Conservation (phyloP, 768 basidiomycete genomes). For the Trametes gibbosa region DNA sequence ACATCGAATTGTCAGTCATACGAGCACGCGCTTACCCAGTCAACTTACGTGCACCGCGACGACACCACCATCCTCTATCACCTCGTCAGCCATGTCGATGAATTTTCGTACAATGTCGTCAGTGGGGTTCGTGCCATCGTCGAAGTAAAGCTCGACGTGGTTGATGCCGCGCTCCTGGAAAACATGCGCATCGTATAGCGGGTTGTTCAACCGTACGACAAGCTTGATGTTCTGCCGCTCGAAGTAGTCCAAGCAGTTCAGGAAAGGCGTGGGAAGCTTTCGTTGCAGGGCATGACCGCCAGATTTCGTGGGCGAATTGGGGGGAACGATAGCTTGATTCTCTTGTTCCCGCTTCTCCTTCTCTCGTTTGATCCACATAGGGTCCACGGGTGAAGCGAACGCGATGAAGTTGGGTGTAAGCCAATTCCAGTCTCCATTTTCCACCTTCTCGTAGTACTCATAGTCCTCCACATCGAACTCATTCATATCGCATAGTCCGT, state of each 20-base stretch:
- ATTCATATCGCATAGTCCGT: slow-evolving; percentile 90
- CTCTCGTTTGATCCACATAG: slow-evolving; percentile 73
- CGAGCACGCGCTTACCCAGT: slow-evolving; percentile 1
- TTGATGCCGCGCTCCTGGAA: slow-evolving; percentile 85
- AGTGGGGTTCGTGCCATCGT: slow-evolving; percentile 97
- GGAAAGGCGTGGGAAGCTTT: slow-evolving; percentile 75
- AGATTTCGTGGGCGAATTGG: slow-evolving; percentile 24
- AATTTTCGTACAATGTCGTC: slow-evolving; percentile 94
- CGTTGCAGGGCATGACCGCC: slow-evolving; percentile 62
- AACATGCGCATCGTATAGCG: slow-evolving; percentile 79
- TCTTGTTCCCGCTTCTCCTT: slow-evolving; percentile 55
- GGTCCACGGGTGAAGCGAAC: slow-evolving; percentile 89
- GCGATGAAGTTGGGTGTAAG: slow-evolving; percentile 90
- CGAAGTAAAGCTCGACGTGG: slow-evolving; percentile 92
- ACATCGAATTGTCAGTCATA: slow-evolving; percentile 3
- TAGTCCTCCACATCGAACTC: slow-evolving; percentile 93
- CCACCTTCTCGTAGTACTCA: slow-evolving; percentile 92
- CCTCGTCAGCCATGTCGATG: slow-evolving; percentile 77
- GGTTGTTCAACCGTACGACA: slow-evolving; percentile 91
- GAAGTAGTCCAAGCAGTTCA: slow-evolving; percentile 93
- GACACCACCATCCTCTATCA: slow-evolving; percentile 75
- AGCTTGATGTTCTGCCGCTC: slow-evolving; percentile 83
- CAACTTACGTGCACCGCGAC: slow-evolving; percentile 82
- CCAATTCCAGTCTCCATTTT: slow-evolving; percentile 97
- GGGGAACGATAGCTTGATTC: slow-evolving; percentile 9